phyloP scores from a whole-genome alignment of 1,284 basidiomycete genomes.

The Ustilago curta region DNA sequence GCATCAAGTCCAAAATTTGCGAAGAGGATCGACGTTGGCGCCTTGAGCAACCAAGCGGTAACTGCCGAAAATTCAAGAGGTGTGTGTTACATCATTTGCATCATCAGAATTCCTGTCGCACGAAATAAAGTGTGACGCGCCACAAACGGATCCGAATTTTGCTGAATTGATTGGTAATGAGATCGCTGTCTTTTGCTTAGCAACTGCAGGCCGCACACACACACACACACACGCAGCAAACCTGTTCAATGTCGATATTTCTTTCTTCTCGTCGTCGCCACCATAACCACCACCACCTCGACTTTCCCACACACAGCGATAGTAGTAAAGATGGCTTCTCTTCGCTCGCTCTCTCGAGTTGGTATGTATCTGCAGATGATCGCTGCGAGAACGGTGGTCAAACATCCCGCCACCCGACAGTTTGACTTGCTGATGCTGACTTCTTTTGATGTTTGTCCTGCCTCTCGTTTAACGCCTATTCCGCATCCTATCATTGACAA shows the following conservation, averaged over 20 bases:
- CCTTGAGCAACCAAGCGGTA: no score
- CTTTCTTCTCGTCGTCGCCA: slow-evolving; percentile 15
- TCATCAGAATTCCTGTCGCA: no score
- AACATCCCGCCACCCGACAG: slow-evolving; percentile 1
- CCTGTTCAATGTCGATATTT: not conserved
- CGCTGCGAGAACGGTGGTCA: not conserved
- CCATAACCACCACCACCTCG: slow-evolving; percentile 14
- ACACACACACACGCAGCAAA: not conserved
- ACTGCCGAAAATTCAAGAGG: no score
- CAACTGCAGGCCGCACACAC: slow-evolving; percentile 15
- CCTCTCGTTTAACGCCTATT: not conserved
- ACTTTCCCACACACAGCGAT: not conserved
- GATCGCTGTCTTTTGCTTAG: slow-evolving; percentile 20
- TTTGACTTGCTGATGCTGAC: not conserved
- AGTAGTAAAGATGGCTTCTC: slow-evolving; percentile 41
- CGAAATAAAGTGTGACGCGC: slow-evolving; percentile 21
- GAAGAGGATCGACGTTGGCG: no score
- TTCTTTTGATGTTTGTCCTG: not conserved
- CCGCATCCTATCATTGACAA: not conserved
- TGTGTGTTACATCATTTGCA: no score
- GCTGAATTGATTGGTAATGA: slow-evolving; percentile 48
- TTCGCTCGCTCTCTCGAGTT: slow-evolving; percentile 47
- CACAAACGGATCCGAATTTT: slow-evolving; percentile 35
- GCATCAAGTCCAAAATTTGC: no score
- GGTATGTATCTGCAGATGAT: slow-evolving; percentile 28